Conservation (phyloP, 768 basidiomycete species). For the Rhizopogon vulgaris region DNA sequence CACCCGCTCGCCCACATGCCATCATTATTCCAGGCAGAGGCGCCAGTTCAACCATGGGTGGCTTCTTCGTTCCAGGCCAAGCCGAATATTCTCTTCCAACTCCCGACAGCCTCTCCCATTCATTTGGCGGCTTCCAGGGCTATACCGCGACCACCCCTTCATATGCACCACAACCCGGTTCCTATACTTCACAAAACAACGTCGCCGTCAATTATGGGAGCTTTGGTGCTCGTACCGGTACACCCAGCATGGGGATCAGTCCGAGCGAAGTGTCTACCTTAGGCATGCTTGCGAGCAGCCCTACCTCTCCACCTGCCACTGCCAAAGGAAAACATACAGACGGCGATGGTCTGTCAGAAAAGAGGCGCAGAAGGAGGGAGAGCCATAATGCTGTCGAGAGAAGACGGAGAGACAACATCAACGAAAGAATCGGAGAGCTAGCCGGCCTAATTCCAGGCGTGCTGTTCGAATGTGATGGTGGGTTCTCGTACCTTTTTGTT, state of each 20-base stretch:
- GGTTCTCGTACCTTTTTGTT: conserved; percentile 1
- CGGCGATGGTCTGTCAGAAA: conserved; percentile 51
- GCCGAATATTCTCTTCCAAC: conserved; percentile 42
- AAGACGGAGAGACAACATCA: conserved; percentile 84
- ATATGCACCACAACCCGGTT: conserved; percentile 23
- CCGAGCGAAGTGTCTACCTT: conserved; percentile 21
- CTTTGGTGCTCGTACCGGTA: conserved; percentile 6
- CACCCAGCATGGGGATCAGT: conserved; percentile 20
- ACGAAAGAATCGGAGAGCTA: conserved; percentile 90
- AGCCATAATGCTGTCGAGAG: conserved; percentile 92
- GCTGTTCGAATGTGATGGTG: conserved; percentile 58
- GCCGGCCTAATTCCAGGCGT: conserved; percentile 86
- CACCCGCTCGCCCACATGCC: conserved; percentile 46
- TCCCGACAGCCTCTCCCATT: conserved; percentile 30
- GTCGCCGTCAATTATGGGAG: conserved; percentile 1
- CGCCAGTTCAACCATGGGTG: conserved; percentile 21
- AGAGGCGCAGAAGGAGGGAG: conserved; percentile 73
- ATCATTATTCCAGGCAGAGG: conserved; percentile 59
- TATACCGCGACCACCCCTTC: conserved; percentile 26
- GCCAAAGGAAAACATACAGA: conserved; percentile 5
- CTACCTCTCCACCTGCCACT: conserved; percentile 9
- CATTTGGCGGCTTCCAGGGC: conserved; percentile 23
- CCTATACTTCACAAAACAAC: conserved; percentile 21
- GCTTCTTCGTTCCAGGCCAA: conserved; percentile 24
- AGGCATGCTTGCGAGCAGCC: conserved; percentile 5